phyloP scores from a whole-genome alignment of 139 green algal genomes.

The Tetradesmus obliquus region DNA sequence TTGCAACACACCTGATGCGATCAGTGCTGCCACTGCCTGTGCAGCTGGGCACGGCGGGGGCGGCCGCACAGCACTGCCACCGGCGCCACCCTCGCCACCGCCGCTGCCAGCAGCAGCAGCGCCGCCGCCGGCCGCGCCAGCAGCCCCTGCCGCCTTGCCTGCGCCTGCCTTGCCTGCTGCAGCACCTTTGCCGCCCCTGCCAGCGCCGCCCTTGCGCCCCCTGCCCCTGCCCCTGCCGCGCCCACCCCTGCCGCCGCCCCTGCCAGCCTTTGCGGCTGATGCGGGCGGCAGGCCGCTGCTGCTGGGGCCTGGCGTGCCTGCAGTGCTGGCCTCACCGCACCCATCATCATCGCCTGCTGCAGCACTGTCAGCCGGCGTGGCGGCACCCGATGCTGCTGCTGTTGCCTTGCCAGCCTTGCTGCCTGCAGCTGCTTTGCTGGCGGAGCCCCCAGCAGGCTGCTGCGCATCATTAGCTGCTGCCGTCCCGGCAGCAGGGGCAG shows the following conservation, averaged over 20 bases:
- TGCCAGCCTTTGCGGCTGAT: neutral
- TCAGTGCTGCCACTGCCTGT: slow-evolving; percentile 12
- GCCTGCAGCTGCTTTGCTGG: slow-evolving; percentile 44
- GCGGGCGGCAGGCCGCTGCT: neutral
- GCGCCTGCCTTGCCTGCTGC: neutral
- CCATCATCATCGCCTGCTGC: slow-evolving; percentile 18
- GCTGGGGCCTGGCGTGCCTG: neutral
- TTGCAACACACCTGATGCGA: neutral
- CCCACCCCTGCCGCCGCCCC: neutral
- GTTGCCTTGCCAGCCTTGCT: slow-evolving; percentile 8
- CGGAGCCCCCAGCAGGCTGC: neutral
- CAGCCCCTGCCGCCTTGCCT: neutral
- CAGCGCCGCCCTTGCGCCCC: neutral
- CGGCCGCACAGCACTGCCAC: slow-evolving; percentile 6
- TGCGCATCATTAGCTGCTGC: neutral
- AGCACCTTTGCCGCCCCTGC: slow-evolving; percentile 7
- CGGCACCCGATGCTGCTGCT: neutral
- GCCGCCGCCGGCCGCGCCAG: neutral
- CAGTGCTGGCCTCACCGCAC: neutral
- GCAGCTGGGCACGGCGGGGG: slow-evolving; percentile 11
- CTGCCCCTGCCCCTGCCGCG: neutral
- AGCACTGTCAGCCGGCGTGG: slow-evolving; percentile 3
- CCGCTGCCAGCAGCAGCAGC: slow-evolving; percentile 37
- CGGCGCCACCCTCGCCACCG: slow-evolving; percentile 1
- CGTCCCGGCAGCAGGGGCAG: neutral